Conservation (phyloP, 1,139 yeast species). For the Yamadazyma dendronema region DNA sequence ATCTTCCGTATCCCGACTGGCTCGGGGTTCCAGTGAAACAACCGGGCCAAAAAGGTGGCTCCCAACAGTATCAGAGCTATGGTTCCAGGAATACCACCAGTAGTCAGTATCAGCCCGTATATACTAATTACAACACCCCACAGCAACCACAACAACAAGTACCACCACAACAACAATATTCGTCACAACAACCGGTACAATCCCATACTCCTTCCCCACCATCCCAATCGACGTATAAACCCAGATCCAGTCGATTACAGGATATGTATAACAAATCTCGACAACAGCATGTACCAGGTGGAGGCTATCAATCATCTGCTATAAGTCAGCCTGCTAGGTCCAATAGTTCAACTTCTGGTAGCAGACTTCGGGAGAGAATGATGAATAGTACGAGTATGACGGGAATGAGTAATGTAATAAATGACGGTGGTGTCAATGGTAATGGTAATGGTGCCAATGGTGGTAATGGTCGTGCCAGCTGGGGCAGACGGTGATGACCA, state of each 20-base stretch:
- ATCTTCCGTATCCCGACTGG: conserved; percentile 46
- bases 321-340: conserved; percentile 23
- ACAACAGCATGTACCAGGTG: conserved; percentile 39
- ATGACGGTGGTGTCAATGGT: conserved; percentile 8
- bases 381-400: conserved; percentile 23
- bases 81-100: background rate
- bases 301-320: conserved; percentile 25
- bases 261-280: conserved; percentile 46
- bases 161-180: background rate
- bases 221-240: conserved; percentile 21
- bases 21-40: conserved; percentile 30
- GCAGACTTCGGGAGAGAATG: conserved; percentile 40
- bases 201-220: conserved; percentile 4
- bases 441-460: conserved; percentile 6
- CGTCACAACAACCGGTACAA: too few species aligned
- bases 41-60: background rate
- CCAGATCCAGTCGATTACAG: conserved; percentile 39
- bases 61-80: background rate
- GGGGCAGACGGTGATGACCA: conserved; percentile 27
- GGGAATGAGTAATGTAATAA: conserved; percentile 12
- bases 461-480: conserved; percentile 22
- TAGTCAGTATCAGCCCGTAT: conserved; percentile 4
- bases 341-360: conserved; percentile 32
- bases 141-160: conserved; percentile 11
- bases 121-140: conserved; percentile 11